A percentile compares a stretch with the other conserved stretches of the same genome.
These are phyloP conservation scores for Melanogaster broomeanus DNA, from an alignment of 768 basidiomycete genomes.

Conservation along the genomic window DNA sequence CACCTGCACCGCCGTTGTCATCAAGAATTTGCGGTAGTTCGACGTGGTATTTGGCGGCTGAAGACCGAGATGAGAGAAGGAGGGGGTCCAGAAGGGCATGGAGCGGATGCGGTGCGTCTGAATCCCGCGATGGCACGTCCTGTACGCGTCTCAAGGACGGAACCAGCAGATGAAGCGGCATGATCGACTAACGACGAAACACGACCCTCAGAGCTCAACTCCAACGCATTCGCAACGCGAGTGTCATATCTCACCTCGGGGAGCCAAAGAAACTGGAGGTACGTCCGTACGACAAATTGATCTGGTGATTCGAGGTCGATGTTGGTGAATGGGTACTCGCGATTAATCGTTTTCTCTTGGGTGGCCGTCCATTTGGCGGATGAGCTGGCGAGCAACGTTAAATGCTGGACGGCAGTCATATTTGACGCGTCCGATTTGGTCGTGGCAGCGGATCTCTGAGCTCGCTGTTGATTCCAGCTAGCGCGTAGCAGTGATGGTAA, in stretches of 20 bases:
- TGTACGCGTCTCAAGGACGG: conserved; percentile 57
- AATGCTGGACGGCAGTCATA: conserved; percentile 20
- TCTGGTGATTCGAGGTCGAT: conserved; percentile 48
- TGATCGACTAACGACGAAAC: conserved; percentile 55
- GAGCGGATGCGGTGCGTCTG: conserved; percentile 49
- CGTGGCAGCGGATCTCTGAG: too few species aligned
- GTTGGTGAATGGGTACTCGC: conserved; percentile 56
- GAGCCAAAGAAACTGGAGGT: conserved; percentile 78
- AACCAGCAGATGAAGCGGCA: conserved; percentile 61
- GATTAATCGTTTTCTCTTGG: conserved; percentile 58
- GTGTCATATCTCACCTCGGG: conserved; percentile 54
- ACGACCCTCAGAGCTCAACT: neutral
- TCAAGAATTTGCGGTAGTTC: conserved; percentile 63
- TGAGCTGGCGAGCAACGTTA: conserved; percentile 21
- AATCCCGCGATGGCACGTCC: conserved; percentile 28
- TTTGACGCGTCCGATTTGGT: neutral
- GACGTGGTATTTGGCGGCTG: conserved; percentile 60
- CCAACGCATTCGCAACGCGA: neutral
- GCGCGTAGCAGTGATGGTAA: too few species aligned
- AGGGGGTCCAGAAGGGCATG: conserved; percentile 62
- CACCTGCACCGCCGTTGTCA: conserved; percentile 60
- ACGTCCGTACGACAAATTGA: conserved; percentile 61
- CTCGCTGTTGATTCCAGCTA: too few species aligned
- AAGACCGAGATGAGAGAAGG: conserved; percentile 56
- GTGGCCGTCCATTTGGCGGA: conserved; percentile 51